Evolutionary conservation across 129 eudicot genomes (phyloP).

Genomic region (Chrysanthemum makinoi): DNA sequence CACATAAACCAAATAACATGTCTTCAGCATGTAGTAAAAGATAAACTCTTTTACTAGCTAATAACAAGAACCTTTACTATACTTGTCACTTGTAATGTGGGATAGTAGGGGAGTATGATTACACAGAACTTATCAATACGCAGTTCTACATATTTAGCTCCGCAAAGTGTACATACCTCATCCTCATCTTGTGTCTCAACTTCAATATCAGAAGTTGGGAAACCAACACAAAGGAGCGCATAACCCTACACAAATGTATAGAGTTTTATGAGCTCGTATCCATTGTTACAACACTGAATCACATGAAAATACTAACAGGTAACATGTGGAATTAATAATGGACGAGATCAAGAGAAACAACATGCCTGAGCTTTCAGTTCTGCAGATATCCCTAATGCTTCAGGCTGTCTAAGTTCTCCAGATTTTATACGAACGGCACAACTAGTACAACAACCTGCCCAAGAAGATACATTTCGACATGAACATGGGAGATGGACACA

Average conservation of each 20-base stretch:
- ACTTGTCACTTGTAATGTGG: not conserved
- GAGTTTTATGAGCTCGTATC: not conserved
- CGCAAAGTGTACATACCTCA: constrained; percentile 60
- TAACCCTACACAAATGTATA: constrained; percentile 54
- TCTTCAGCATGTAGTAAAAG: not conserved
- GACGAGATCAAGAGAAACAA: constrained; percentile 5
- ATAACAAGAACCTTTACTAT: constrained; percentile 2
- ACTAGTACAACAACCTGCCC: constrained; percentile 95
- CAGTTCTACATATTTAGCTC: not conserved
- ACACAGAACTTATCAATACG: not conserved
- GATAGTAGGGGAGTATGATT: no score
- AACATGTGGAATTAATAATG: constrained; percentile 1
- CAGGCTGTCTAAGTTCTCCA: constrained; percentile 92
- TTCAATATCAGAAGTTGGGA: constrained; percentile 84
- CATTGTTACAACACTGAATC: not conserved
- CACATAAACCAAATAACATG: not conserved
- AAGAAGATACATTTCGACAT: not conserved
- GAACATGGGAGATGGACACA: no score
- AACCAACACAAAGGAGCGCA: constrained; percentile 99
- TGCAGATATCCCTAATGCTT: constrained; percentile 97
- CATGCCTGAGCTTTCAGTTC: constrained; percentile 80
- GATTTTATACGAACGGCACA: constrained; percentile 99
- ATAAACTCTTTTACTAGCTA: not conserved
- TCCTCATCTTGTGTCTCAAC: constrained; percentile 99
- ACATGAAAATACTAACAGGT: constrained; percentile 1